Evolutionary conservation across 306 rosid species (phyloP), one percentile per base, ranked within the genome.

Genomic region (Biancaea sappan): DNA sequence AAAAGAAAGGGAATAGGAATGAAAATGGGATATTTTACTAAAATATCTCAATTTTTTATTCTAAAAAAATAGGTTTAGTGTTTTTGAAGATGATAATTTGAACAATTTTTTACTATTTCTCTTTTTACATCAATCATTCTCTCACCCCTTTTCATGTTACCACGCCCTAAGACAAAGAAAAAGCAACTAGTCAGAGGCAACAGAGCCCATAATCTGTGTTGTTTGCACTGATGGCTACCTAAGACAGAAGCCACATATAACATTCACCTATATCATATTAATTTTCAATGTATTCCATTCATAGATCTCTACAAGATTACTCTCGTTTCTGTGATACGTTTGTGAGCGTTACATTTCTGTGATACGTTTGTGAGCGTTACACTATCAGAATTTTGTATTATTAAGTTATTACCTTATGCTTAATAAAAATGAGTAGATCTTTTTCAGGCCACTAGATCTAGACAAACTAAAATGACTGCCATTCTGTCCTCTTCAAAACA

Each of bases 221-320:
- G 13, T 47, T 32, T 29, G 69, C 62, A 21, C n/a, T 59, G 46
- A 44, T 50, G 22, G 38, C 34, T 19, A 22, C 40, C 54, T 10
- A 52, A 52, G 15, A 37, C 72, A 51, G 52, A 73, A 73, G 61
- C 57, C 53, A 25, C 60, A 21, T 60, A 59, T 24, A 50, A 21
- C 51, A 62, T 7, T 74, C n/a, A 48, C 48, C 18, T 26, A 15
- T 6, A 31, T 40, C 34, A 19, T 35, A 34, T 47, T 46, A 32
- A 32, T 26, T 44, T 2, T 38, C 18, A 59, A 73, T 22, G 15
- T 8, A 12, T 32, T 13, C 32, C 35, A 72, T 48, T 43, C n/a
- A 21, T 4, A 26, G 8, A 72, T 25, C 40, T 46, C 76, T 18
- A 28, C 34, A 50, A 5, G 19, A 58, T 6, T 29, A 44, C 4